A percentile compares a stretch with the other conserved stretches of the same genome.
Evolutionary conservation across 352 stramenopile species (phyloP).

Genomic region (Phytophthora sojae): DNA sequence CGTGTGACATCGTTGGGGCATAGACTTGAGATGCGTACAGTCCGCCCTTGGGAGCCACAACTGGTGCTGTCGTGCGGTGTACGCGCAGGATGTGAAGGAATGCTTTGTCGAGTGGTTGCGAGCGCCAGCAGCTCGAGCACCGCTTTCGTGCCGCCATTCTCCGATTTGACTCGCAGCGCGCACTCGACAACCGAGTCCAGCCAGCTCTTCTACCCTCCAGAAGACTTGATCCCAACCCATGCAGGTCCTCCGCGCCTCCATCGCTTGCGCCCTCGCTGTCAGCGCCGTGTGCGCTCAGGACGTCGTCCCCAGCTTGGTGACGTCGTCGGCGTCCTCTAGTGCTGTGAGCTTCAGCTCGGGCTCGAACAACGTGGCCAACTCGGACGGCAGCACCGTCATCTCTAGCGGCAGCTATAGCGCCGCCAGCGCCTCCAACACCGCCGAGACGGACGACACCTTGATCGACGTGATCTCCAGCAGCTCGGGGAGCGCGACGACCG

Average conservation of each 20-base stretch:
- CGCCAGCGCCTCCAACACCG: neutral
- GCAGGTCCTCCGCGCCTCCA: slow-evolving; percentile 33
- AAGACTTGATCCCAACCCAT: slow-evolving; percentile 25
- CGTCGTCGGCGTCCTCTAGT: slow-evolving; percentile 20
- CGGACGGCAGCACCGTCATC: neutral
- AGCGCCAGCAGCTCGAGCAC: neutral
- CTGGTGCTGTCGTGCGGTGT: slow-evolving; percentile 25
- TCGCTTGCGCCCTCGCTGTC: slow-evolving; percentile 30
- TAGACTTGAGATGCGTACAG: slow-evolving; percentile 5
- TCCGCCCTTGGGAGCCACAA: slow-evolving; percentile 19
- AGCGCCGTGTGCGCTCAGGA: slow-evolving; percentile 27
- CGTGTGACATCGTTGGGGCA: slow-evolving; percentile 19
- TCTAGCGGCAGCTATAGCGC: neutral
- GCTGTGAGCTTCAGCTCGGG: slow-evolving; percentile 17
- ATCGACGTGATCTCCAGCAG: slow-evolving; percentile 23
- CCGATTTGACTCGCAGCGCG: slow-evolving; percentile 6
- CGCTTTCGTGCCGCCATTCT: slow-evolving; percentile 21
- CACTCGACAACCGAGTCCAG: slow-evolving; percentile 22
- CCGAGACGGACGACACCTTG: slow-evolving; percentile 22
- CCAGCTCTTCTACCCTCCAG: slow-evolving; percentile 6
- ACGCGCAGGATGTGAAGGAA: slow-evolving; percentile 31
- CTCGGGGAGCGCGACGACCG: neutral
- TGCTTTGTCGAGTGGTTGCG: slow-evolving; percentile 25
- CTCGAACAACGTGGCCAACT: slow-evolving; percentile 1
- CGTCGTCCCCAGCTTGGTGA: slow-evolving; percentile 1